Conservation (phyloP, 257 asterid genomes). For the Solanum chilense region DNA sequence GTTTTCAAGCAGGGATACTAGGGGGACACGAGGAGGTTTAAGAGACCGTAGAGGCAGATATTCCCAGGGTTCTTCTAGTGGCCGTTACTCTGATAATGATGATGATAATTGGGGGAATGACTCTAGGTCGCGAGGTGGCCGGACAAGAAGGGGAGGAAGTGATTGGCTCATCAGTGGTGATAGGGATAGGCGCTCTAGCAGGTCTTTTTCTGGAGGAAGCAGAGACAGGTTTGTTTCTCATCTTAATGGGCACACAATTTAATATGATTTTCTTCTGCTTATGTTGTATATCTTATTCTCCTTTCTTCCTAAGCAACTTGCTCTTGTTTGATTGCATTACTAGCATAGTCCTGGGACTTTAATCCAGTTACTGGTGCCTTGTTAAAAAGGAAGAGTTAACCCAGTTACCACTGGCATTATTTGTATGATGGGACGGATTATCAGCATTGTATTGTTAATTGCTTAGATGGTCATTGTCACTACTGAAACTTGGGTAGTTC, state of each 20-base stretch:
- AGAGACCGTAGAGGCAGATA: constrained; percentile 50
- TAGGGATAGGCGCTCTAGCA: constrained; percentile 40
- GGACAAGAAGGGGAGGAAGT: constrained; percentile 47
- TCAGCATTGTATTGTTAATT: background rate
- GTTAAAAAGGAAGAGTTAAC: background rate
- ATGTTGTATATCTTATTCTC: background rate
- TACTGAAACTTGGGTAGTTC: background rate
- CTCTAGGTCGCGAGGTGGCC: constrained; percentile 30
- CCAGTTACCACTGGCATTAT: background rate
- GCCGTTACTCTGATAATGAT: constrained; percentile 20
- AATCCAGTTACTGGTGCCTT: background rate
- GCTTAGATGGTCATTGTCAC: background rate
- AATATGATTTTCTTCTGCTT: background rate
- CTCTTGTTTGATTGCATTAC: background rate
- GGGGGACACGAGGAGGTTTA: constrained; percentile 44
- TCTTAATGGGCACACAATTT: background rate
- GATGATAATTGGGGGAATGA: constrained; percentile 24
- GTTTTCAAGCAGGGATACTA: constrained; percentile 58
- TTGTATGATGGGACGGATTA: background rate
- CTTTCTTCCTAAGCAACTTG: background rate
- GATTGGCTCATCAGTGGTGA: constrained; percentile 75
- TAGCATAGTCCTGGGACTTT: background rate
- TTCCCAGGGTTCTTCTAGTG: constrained; percentile 47
- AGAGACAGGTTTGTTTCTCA: constrained; percentile 35
- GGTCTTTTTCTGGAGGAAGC: constrained; percentile 57